Evolutionary conservation across 179 eudicot genomes (phyloP).

Genomic region (Camellia oleifera): DNA sequence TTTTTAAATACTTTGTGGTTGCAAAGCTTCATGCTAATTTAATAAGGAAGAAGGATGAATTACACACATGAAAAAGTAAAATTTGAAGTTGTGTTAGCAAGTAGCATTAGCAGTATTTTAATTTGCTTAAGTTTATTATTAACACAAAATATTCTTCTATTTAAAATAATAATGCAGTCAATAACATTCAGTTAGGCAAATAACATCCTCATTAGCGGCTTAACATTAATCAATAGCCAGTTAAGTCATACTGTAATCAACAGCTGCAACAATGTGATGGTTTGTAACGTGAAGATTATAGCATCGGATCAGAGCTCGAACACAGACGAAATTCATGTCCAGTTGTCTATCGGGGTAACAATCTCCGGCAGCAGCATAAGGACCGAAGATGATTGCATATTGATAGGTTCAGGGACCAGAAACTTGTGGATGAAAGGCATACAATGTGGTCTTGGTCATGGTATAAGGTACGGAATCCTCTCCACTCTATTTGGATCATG

Average conservation of each 20-base stretch:
- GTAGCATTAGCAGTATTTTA: not conserved
- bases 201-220: conserved; percentile 31
- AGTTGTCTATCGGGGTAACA: conserved; percentile 35
- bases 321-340: conserved; percentile 63
- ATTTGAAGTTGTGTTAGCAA: not conserved
- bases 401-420: conserved; percentile 38
- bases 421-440: conserved; percentile 42
- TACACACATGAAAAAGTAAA: no score
- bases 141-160: conserved; percentile 18
- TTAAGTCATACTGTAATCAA: conserved; percentile 39
- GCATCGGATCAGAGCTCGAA: conserved; percentile 66
- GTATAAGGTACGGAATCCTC: conserved; percentile 46
- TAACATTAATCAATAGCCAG: conserved; percentile 52
- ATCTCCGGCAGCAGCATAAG: conserved; percentile 26
- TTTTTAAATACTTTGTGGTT: not conserved
- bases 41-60: no score
- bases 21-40: conserved; percentile 2
- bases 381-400: conserved; percentile 64
- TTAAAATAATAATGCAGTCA: conserved; percentile 30
- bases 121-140: conserved; percentile 11
- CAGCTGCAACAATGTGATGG: conserved; percentile 35
- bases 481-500: no score
- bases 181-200: conserved; percentile 35
- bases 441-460: conserved; percentile 76
- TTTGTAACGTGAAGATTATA: conserved; percentile 29